Conservation (phyloP, 1,284 basidiomycete genomes). For the Blastosporella zonata region DNA sequence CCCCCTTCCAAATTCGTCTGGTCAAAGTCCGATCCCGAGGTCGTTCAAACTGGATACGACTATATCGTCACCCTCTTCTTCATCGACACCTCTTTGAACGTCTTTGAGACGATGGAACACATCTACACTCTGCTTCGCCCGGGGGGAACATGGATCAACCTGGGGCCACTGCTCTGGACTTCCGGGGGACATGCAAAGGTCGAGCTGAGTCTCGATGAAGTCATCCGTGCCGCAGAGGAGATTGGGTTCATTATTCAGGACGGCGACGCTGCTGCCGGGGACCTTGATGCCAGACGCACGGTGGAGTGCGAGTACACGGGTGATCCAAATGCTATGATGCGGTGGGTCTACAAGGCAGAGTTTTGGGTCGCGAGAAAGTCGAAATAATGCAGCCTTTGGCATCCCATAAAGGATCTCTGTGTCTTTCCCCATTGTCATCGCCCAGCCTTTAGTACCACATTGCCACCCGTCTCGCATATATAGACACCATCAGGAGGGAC, state of each 20-base stretch:
- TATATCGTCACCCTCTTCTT: conserved; percentile 66
- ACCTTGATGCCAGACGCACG: conserved; percentile 35
- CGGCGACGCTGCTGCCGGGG: conserved; percentile 20
- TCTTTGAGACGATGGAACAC: conserved; percentile 50
- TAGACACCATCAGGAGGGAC: not conserved
- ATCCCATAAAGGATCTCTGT: not conserved
- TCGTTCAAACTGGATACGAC: conserved; percentile 41
- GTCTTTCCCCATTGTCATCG: not conserved
- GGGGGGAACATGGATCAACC: conserved; percentile 65
- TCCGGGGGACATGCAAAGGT: conserved; percentile 50
- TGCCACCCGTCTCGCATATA: not conserved
- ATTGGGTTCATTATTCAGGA: conserved; percentile 47
- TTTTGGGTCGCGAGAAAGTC: conserved; percentile 60
- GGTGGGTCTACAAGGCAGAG: conserved; percentile 61
- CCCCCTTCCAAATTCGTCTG: conserved; percentile 13
- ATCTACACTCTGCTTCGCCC: conserved; percentile 52
- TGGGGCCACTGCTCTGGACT: conserved; percentile 65
- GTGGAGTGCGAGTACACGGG: conserved; percentile 64
- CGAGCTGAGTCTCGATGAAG: conserved; percentile 62
- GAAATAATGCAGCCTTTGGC: conserved; percentile 17
- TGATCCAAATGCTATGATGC: conserved; percentile 62
- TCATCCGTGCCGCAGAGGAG: conserved; percentile 44
- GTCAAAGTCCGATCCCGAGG: conserved; percentile 8
- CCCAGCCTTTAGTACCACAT: not conserved
- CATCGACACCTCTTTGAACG: conserved; percentile 65